Percentiles rank a stretch among this genome's conserved stretches.
Conservation (phyloP, 768 basidiomycete genomes). For the Hypholoma fasciculare region DNA sequence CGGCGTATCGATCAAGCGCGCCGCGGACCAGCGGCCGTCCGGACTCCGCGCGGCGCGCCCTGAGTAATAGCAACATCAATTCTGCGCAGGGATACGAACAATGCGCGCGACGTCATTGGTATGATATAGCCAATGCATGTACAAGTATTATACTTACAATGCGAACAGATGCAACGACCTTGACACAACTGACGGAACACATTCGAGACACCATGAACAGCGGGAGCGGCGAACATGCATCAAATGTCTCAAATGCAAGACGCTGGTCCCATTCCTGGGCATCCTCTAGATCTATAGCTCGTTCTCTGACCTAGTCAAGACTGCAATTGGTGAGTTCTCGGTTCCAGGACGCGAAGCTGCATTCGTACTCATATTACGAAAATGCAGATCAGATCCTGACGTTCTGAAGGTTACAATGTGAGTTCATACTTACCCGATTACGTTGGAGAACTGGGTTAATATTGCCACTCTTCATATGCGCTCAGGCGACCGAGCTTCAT, state of each 20-base stretch:
- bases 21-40: neutral
- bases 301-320: neutral
- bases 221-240: neutral
- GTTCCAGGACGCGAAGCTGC: neutral
- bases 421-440: neutral
- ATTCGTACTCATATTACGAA: neutral
- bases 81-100: too few relatives aligned
- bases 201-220: neutral
- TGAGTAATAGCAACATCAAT: neutral
- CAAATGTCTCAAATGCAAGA: conserved; percentile 6
- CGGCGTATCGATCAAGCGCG: neutral
- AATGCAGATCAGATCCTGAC: neutral
- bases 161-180: too few relatives aligned
- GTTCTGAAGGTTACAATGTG: neutral
- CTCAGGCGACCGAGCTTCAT: neutral
- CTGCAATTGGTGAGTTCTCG: neutral
- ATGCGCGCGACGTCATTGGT: too few relatives aligned
- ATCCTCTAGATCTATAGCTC: neutral
- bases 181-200: neutral
- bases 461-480: neutral
- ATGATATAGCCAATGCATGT: too few relatives aligned
- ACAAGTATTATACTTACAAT: too few relatives aligned
- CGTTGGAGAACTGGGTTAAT: conserved; percentile 4
- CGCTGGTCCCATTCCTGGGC: neutral
- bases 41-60: neutral